Evolutionary conservation across 106 monocot genomes (phyloP).

Genomic region (Vanilla planifolia): DNA sequence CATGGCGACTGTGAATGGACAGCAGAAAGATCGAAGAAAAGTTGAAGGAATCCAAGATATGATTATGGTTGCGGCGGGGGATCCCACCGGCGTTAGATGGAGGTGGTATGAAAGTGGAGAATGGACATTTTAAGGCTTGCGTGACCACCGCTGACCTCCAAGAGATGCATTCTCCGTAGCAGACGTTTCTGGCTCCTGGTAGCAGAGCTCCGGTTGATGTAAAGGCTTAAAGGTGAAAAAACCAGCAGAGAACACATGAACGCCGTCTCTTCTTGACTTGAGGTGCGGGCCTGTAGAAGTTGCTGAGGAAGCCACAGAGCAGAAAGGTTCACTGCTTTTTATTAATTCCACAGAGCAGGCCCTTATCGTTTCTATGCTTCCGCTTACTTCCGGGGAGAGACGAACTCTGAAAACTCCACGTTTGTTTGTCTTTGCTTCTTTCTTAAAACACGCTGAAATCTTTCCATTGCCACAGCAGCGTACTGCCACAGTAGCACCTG

Average conservation of each 20-base stretch:
- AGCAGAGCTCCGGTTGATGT: conserved; percentile 35
- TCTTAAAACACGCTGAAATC: conserved; percentile 8
- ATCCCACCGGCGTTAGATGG: conserved; percentile 4
- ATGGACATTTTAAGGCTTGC: not conserved
- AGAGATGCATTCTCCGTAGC: not conserved
- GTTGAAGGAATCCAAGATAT: no score
- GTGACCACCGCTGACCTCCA: conserved; percentile 2
- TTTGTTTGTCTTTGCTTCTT: conserved; percentile 29
- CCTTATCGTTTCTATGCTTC: conserved; percentile 8
- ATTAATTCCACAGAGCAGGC: conserved; percentile 47
- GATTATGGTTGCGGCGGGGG: no score
- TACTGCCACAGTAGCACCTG: conserved; percentile 53
- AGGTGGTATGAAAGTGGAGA: conserved; percentile 7
- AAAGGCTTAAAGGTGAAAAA: conserved; percentile 49
- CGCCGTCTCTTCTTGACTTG: conserved; percentile 7
- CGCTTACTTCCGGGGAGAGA: conserved; percentile 10
- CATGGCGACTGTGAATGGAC: no score
- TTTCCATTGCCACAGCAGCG: conserved; percentile 15
- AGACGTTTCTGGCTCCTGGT: conserved; percentile 17
- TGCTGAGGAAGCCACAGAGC: conserved; percentile 27
- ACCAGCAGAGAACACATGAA: conserved; percentile 48
- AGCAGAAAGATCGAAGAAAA: no score
- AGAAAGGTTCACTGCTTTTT: conserved; percentile 46
- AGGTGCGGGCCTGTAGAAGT: conserved; percentile 10
- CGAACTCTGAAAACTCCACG: conserved; percentile 32